Base-by-base conservation (phyloP, 768 basidiomycete species). In the Ramaria rubella region DNA sequence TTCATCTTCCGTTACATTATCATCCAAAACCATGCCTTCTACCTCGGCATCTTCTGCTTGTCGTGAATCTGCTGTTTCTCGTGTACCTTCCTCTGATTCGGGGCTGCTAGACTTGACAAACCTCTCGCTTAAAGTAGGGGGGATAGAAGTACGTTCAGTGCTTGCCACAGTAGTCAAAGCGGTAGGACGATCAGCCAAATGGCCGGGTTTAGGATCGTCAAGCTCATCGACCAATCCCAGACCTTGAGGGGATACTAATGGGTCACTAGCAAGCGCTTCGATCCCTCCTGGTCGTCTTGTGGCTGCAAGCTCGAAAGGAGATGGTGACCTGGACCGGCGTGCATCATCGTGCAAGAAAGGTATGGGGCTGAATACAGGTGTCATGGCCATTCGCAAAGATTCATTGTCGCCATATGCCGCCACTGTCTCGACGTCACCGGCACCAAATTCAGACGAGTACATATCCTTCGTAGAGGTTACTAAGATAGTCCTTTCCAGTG, bases 361-460 rank as follows among this genome's bases (percentile, higher is more conserved):
- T 58, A 93, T 92, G 4, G 90, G 90, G 2, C 87, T 89, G 70
- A 92, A 93, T 52, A 93, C 73, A 3, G 90, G 90, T 11, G 90
- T 93, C 45, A 81, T 75, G 1, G 90, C 87, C 33, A 60, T 52
- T 26, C 52, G 52, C n/a, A 64, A 55, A 24, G 63, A 38, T 40
- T 75, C 75, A 27, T 82, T 81, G 55, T 79, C 77, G 12, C 77
- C 69, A 12, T 75, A 72, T 15, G 76, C 70, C 68, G 50, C 70
- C 68, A 38, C 65, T 68, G 58, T 75, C 73, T 43, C 67, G 64
- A 53, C 73, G 74, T 58, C 60, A 9, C 60, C 60, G 34, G 57
- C 58, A 63, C 76, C 63, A 33, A 58, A 63, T 70, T 67, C 46
- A 33, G 71, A 67, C 6, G 86, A 84, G 69, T 90, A 93, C 57